Percentiles rank a stretch among this genome's conserved stretches.
These are phyloP conservation scores for sunflower (Helianthus annuus) DNA, from an alignment of 129 eudicot genomes.

Conservation along the genomic window DNA sequence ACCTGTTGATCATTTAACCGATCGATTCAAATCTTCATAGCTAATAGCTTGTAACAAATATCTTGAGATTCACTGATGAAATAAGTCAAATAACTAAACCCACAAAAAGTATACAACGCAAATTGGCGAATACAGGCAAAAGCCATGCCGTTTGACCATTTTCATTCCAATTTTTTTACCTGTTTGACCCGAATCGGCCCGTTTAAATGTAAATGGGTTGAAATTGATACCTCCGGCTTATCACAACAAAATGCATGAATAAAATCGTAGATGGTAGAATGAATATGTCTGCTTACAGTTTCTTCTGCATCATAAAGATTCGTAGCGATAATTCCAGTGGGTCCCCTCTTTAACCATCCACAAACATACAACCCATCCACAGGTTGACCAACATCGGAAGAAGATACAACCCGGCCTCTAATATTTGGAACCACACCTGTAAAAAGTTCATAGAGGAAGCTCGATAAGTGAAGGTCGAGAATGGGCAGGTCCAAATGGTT, in stretches of 20 bases:
- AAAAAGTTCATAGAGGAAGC: constrained; percentile 6
- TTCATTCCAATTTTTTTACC: not conserved
- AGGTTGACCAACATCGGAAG: constrained; percentile 34
- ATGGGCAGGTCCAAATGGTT: not conserved
- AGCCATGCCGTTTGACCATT: not conserved
- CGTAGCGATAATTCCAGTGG: constrained; percentile 93
- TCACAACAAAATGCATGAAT: not conserved
- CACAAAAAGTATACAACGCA: constrained; percentile 4
- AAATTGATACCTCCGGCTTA: not conserved
- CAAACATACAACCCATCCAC: constrained; percentile 79
- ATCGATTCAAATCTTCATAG: constrained; percentile 22
- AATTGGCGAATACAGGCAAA: not conserved
- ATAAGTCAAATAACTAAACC: not conserved
- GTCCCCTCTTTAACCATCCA: constrained; percentile 99
- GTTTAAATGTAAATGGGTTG: not conserved
- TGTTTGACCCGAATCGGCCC: not conserved
- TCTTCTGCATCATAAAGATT: constrained; percentile 93
- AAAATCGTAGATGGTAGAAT: not conserved
- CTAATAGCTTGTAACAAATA: constrained; percentile 4
- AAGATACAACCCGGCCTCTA: constrained; percentile 66
- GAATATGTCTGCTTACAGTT: constrained; percentile 57
- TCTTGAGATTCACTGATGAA: not conserved
- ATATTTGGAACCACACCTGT: constrained; percentile 81
- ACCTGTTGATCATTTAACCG: constrained; percentile 48
- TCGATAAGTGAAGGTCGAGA: not conserved